phyloP scores from a whole-genome alignment of 257 asterid genomes.

The Primulina tabacum region DNA sequence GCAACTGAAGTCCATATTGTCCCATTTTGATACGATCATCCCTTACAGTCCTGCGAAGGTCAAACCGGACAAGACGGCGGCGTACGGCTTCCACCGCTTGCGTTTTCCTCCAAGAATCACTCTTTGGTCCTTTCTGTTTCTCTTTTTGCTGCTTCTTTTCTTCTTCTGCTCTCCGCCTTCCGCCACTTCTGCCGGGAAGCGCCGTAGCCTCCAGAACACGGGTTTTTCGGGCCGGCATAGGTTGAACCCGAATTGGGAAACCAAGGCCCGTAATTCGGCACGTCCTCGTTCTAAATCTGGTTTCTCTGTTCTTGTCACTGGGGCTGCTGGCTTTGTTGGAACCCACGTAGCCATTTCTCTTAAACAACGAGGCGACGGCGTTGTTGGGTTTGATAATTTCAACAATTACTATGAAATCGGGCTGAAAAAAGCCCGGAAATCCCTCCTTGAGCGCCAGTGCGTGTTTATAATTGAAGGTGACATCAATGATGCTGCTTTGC shows the following conservation, averaged over 20 bases:
- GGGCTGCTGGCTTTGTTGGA: constrained; percentile 85
- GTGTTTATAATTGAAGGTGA: constrained; percentile 59
- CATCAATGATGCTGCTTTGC: constrained; percentile 51
- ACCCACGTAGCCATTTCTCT: constrained; percentile 58
- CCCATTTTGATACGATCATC: constrained; percentile 57
- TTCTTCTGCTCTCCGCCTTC: constrained; percentile 49
- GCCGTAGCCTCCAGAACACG: constrained; percentile 39
- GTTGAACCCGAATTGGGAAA: constrained; percentile 47
- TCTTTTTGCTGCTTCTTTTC: constrained; percentile 42
- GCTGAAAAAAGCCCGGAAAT: constrained; percentile 69
- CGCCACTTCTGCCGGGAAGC: constrained; percentile 34
- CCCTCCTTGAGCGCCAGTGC: constrained; percentile 49
- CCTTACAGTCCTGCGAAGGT: constrained; percentile 64
- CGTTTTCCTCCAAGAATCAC: constrained; percentile 62
- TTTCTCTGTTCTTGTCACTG: constrained; percentile 64
- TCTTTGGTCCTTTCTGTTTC: constrained; percentile 59
- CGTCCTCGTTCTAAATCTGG: constrained; percentile 46
- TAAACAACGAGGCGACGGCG: constrained; percentile 74
- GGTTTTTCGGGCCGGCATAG: neutral
- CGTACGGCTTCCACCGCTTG: constrained; percentile 55
- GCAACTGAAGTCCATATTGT: constrained; percentile 58
- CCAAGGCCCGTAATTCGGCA: constrained; percentile 60
- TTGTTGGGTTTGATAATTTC: constrained; percentile 75
- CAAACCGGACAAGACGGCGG: constrained; percentile 46
- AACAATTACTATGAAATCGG: constrained; percentile 62